A percentile compares a stretch with the other conserved stretches of the same genome.
These are phyloP conservation scores for Cyclotella choctawhatcheeana DNA, from an alignment of 108 stramenopile genomes.

Conservation along the genomic window DNA sequence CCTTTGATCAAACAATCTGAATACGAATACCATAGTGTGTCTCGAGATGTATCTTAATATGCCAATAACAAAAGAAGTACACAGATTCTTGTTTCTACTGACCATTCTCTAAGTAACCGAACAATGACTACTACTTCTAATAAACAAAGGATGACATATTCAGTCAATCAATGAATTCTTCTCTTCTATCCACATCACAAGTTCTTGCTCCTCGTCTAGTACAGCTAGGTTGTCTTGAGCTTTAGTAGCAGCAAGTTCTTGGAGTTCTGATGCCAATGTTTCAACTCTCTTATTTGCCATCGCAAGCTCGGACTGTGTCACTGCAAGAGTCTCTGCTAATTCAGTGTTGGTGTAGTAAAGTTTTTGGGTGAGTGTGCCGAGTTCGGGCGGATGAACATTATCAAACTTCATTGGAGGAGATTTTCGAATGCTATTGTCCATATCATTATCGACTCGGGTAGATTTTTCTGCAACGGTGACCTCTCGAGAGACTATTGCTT, in stretches of 20 bases:
- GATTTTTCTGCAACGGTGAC: no score
- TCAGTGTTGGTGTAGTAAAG: constrained; percentile 16
- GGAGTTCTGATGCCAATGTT: background rate
- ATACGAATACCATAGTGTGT: no score
- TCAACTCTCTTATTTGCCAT: background rate
- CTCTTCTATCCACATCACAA: constrained; percentile 13
- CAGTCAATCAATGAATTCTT: constrained; percentile 1
- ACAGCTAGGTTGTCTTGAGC: background rate
- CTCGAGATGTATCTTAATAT: no score
- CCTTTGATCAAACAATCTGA: background rate
- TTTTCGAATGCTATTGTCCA: background rate
- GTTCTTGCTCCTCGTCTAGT: background rate
- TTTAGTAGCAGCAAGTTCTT: background rate
- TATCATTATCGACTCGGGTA: background rate
- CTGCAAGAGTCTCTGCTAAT: constrained; percentile 21
- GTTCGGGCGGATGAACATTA: constrained; percentile 1
- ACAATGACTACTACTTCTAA: no score
- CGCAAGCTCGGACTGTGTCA: constrained; percentile 15
- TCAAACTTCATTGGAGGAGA: background rate
- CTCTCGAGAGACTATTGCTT: no score
- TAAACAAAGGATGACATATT: background rate
- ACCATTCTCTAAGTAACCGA: no score
- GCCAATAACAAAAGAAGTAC: no score
- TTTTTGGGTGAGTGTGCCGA: constrained; percentile 17
- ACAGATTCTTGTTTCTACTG: no score